Evolutionary conservation across 2,329 filamentous ascomycete species (phyloP), one percentile per base, ranked within the genome.

Genomic region (Balansia obtecta): DNA sequence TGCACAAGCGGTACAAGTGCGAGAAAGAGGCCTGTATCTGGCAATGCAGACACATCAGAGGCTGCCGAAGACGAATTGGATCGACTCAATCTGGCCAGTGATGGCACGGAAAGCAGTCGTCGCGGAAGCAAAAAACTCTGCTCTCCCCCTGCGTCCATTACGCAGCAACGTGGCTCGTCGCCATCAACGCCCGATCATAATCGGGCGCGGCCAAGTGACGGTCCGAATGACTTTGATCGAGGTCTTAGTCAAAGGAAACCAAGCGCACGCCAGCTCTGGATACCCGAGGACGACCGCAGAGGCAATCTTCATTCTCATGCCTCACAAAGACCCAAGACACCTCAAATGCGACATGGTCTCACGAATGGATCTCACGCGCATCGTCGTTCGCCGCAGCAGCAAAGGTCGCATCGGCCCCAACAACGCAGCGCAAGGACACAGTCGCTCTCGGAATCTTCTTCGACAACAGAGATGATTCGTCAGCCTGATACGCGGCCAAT

Each of bases 401-500:
- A 43, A 1, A 50, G 33, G 38, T 16, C 27, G 15, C 45, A 42
- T 8, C 53, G 43, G 16, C n/a, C 20, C 38, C 44, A 40, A 16
- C 34, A 50, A 40, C 37, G 46, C 39, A 47, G 34, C 16, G 45
- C 15, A 11, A 38, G 45, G 2, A 33, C n/a, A 8, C 40, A 46
- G 15, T 30, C 30, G 43, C 34, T 52, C 4, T 27, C 43, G 10
- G 52, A 57, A 11, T 48, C 50, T 33, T 38, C 50, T 1, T 49
- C 53, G 0, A 47, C 49, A 0, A 45, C 45, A 1, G 49, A 53
- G 6, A 49, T 60, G 50, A 54, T 59, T 20, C 53, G 51, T 1
- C 55, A 88, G 56, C 80, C 77, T 0, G 76, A 83, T 47, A 86
- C 82, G 0, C 68, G 82, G 0, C 76, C 80, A 0, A 89, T 93